These are phyloP conservation scores for Chaetomium sp. DNA, from an alignment of 2,329 filamentous ascomycete species.

Conservation along the genomic window DNA sequence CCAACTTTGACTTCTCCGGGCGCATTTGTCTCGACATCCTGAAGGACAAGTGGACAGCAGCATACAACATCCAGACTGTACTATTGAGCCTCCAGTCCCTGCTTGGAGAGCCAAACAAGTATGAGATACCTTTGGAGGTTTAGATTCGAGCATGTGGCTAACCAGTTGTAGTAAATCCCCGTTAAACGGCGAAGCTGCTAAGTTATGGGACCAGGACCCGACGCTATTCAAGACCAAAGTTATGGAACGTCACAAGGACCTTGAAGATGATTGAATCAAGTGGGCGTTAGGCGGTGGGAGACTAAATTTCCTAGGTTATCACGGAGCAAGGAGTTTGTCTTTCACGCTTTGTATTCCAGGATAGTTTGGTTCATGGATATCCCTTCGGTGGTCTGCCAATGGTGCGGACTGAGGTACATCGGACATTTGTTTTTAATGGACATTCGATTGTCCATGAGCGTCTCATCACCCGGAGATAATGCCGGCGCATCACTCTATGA, in stretches of 20 bases:
- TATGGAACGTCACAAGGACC: conserved; percentile 53
- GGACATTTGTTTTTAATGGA: conserved; percentile 24
- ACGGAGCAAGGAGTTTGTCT: conserved; percentile 36
- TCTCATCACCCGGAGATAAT: conserved; percentile 20
- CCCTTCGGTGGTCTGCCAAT: conserved; percentile 20
- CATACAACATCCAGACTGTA: conserved; percentile 93
- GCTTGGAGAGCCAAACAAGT: conserved; percentile 98
- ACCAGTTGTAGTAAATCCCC: conserved; percentile 65
- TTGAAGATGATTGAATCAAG: conserved; percentile 53
- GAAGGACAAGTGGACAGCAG: conserved; percentile 98
- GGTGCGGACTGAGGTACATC: conserved; percentile 23
- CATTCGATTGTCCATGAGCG: conserved; percentile 22
- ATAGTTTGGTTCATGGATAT: conserved; percentile 24
- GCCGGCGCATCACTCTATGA: conserved; percentile 17
- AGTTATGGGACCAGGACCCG: conserved; percentile 86
- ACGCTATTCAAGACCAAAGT: conserved; percentile 81
- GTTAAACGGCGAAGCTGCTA: conserved; percentile 90
- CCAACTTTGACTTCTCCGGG: conserved; percentile 95
- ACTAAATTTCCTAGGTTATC: conserved; percentile 6
- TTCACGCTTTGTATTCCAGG: conserved; percentile 19
- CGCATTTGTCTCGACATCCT: conserved; percentile 96
- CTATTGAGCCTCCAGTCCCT: conserved; percentile 90
- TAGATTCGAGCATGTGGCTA: not conserved
- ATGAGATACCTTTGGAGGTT: conserved; percentile 33
- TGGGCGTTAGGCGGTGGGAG: not conserved